Conservation (phyloP, 2,329 filamentous ascomycete species). For the Chlorencoelia australis region DNA sequence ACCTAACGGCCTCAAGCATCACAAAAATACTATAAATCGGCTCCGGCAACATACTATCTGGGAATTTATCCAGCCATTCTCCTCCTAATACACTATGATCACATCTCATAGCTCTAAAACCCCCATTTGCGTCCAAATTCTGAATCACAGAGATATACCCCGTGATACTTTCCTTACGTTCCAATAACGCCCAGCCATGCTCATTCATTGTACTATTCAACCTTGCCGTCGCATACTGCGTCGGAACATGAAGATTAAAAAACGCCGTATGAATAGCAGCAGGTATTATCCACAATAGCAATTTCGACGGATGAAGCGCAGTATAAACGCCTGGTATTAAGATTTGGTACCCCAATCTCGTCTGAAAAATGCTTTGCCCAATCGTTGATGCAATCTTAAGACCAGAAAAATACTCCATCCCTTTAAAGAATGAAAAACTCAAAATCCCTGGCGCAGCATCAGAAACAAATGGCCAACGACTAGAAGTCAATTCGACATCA, state of each 20-base stretch:
- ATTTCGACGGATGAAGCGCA: slow-evolving; percentile 56
- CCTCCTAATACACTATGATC: slow-evolving; percentile 92
- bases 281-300: slow-evolving; percentile 58
- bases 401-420: slow-evolving; percentile 28
- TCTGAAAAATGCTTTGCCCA: slow-evolving; percentile 53
- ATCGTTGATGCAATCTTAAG: slow-evolving; percentile 39
- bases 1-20: slow-evolving; percentile 82
- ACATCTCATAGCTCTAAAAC: slow-evolving; percentile 77
- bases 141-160: slow-evolving; percentile 90
- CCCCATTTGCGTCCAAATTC: slow-evolving; percentile 43
- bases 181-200: slow-evolving; percentile 65
- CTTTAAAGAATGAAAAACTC: slow-evolving; percentile 55
- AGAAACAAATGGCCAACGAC: slow-evolving; percentile 44
- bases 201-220: slow-evolving; percentile 57
- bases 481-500: slow-evolving; percentile 41
- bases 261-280: slow-evolving; percentile 61
- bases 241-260: slow-evolving; percentile 64
- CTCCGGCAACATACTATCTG: slow-evolving; percentile 62
- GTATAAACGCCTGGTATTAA: slow-evolving; percentile 55
- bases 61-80: slow-evolving; percentile 61
- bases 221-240: slow-evolving; percentile 45
- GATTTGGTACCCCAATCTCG: slow-evolving; percentile 63
- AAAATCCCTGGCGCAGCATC: slow-evolving; percentile 56
- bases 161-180: slow-evolving; percentile 75
- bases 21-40: slow-evolving; percentile 95